phyloP scores from a whole-genome alignment of 2,329 filamentous ascomycete species.

The Aspergillus melleus region DNA sequence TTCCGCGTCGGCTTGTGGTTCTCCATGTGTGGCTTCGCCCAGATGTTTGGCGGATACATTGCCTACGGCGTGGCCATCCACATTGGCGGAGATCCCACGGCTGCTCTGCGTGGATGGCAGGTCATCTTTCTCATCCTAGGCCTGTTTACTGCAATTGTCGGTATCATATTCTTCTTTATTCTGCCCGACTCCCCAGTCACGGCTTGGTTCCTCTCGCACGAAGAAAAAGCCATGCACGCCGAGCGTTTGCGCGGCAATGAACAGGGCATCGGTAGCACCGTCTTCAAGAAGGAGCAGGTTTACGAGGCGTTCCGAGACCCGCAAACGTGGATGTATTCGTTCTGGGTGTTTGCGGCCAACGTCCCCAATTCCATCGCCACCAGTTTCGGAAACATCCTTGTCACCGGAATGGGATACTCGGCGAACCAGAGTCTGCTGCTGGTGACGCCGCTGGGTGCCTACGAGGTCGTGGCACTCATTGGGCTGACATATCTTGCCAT shows the following conservation, averaged over 20 bases:
- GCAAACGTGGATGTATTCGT: constrained; percentile 36
- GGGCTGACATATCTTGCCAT: constrained; percentile 39
- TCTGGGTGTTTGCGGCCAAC: constrained; percentile 41
- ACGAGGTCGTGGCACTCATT: constrained; percentile 38
- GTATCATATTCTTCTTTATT: constrained; percentile 40
- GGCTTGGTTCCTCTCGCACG: constrained; percentile 32
- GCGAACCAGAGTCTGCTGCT: constrained; percentile 35
- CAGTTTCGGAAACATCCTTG: constrained; percentile 41
- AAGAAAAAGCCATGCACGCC: constrained; percentile 32
- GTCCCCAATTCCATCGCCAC: constrained; percentile 40
- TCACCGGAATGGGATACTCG: constrained; percentile 40
- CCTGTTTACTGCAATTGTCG: constrained; percentile 34
- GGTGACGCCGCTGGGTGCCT: constrained; percentile 41
- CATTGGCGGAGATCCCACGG: constrained; percentile 29
- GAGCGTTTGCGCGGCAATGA: constrained; percentile 40
- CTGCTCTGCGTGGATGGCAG: constrained; percentile 36
- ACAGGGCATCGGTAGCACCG: constrained; percentile 35
- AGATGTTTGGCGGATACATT: constrained; percentile 41
- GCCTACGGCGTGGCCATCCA: constrained; percentile 34
- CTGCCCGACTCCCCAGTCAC: constrained; percentile 37
- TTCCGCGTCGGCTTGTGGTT: constrained; percentile 32
- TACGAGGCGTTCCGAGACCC: constrained; percentile 36
- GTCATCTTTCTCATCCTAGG: constrained; percentile 41
- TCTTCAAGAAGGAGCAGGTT: constrained; percentile 38
- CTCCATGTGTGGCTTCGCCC: constrained; percentile 33